Conservation (phyloP, 345 rosid genomes). For the Luvunga scandens region DNA sequence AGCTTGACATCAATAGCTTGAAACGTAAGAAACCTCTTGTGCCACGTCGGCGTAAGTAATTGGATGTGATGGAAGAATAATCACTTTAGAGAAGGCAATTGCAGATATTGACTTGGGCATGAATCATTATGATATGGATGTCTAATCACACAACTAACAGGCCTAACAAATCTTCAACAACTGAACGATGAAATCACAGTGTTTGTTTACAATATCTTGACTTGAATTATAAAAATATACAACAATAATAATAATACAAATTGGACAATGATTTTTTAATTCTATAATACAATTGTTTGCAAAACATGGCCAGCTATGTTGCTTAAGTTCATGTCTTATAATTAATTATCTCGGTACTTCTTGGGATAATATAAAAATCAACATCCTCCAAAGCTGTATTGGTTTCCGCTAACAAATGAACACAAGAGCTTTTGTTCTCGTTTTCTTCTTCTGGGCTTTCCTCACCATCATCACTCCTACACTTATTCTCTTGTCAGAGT, state of each 20-base stretch:
- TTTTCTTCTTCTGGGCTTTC: conserved; percentile 93
- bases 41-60: not conserved
- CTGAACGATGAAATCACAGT: conserved; percentile 30
- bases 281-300: conserved; percentile 16
- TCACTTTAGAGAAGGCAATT: not conserved
- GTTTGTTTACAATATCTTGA: conserved; percentile 11
- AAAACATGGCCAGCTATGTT: conserved; percentile 57
- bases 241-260: conserved; percentile 10
- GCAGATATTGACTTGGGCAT: conserved; percentile 15
- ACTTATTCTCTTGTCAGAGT: conserved; percentile 70
- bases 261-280: not conserved
- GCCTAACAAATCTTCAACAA: conserved; percentile 49
- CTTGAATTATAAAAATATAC: conserved; percentile 7
- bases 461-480: conserved; percentile 86
- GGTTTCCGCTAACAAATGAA: conserved; percentile 42
- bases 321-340: conserved; percentile 15
- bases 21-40: not conserved
- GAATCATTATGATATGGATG: conserved; percentile 25
- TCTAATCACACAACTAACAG: conserved; percentile 33
- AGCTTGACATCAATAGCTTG: not conserved
- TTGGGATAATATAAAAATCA: not conserved
- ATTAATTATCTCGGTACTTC: not conserved
- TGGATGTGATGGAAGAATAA: not conserved
- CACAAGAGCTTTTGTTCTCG: conserved; percentile 63
- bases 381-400: conserved; percentile 5